A percentile compares a stretch with the other conserved stretches of the same genome.
Conservation (phyloP, 306 rosid genomes). For the Cucurbita argyrosperma region DNA sequence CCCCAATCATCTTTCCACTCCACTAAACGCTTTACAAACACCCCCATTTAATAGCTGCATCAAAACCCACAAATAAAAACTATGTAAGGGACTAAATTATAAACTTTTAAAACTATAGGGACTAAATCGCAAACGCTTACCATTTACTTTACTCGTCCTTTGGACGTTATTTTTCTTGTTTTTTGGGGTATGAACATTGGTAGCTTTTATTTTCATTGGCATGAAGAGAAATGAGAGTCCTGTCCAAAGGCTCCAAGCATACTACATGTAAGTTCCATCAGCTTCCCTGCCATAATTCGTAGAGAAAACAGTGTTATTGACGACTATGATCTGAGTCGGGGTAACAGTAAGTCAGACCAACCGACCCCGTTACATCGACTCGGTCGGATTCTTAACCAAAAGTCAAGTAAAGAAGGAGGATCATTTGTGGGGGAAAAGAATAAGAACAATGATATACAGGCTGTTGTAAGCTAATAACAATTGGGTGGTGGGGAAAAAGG, state of each 20-base stretch:
- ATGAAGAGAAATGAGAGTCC: slow-evolving; percentile 47
- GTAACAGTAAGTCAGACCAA: background rate
- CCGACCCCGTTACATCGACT: no score
- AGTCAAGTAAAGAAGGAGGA: background rate
- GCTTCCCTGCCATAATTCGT: slow-evolving; percentile 46
- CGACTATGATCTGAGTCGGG: background rate
- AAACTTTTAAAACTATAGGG: background rate
- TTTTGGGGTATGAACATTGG: background rate
- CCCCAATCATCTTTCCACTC: background rate
- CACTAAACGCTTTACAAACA: background rate
- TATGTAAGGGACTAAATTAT: background rate
- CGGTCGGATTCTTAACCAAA: background rate
- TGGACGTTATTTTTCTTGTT: background rate
- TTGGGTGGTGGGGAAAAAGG: background rate
- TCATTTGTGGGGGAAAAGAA: background rate
- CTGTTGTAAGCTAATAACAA: background rate
- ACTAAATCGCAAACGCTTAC: background rate
- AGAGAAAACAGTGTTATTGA: background rate
- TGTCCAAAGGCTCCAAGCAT: slow-evolving; percentile 71
- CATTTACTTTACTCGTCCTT: no score
- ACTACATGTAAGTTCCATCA: slow-evolving; percentile 67
- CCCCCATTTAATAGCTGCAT: background rate
- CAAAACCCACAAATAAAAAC: background rate
- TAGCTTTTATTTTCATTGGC: slow-evolving; percentile 25
- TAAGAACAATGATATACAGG: background rate